Evolutionary conservation across 345 rosid species (phyloP), one percentile per base, ranked within the genome.

Genomic region (Brassica juncea): DNA sequence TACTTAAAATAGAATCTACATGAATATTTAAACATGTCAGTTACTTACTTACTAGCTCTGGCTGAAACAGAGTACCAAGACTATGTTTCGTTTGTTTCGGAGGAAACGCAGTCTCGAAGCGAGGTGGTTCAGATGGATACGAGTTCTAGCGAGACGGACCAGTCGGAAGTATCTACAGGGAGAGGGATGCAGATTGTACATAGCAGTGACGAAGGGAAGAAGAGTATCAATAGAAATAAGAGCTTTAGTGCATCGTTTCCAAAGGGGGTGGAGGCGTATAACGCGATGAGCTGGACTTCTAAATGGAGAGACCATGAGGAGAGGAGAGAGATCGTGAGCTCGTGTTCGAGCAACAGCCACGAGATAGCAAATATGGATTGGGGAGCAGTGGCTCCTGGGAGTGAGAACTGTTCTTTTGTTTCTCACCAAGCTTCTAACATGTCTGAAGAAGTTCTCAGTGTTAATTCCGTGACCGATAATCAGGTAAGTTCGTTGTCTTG

Each of bases 371-470:
- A 85, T 73, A 76, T 70, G 70, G 82, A 66, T 77, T 76, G 74
- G 84, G 84, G 71, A 67, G 84, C 91, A 19, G 72, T 79, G 19
- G 79, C 62, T 68, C 80, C 88, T 6, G 55, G 6, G 55, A 49
- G 55, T 49, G 88, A 88, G 31, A 61, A 81, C 70, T 84, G 60
- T 68, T 82, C 88, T 59, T 88, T 82, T 80, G 68, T 70, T 49
- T 87, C 88, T 44, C 88, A 89, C 84, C 85, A 84, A 75, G 86
- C 83, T 75, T 88, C 90, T 28, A 85, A 73, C 57, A 34, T 67
- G 66, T 86, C 89, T 74, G 92, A 91, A 71, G 87, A 77, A 16
- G 70, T 61, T 15, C 77, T 76, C 16, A 75, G 86, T 21, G 86
- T 85, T 23, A 76, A 68, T 82, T 84, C 90, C 65, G 42, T 74